Conservation (phyloP, 345 rosid species). For the Lepidium africanum region DNA sequence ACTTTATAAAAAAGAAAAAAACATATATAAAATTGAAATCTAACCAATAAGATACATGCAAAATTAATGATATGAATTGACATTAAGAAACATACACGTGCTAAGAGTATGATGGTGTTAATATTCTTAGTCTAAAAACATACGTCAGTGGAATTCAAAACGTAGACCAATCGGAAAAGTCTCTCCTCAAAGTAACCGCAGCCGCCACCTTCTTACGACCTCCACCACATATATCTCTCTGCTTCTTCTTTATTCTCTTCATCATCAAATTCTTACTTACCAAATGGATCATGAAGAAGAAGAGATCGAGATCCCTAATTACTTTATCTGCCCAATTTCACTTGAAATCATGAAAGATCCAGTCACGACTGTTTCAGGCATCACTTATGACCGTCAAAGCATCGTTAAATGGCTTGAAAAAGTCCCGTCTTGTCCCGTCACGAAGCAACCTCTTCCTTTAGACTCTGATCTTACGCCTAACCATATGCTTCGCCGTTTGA, state of each 20-base stretch:
- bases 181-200: slow-evolving; percentile 12
- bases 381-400: slow-evolving; percentile 77
- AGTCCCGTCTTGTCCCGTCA: slow-evolving; percentile 49
- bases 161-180: slow-evolving; percentile 12
- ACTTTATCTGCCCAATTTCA: slow-evolving; percentile 72
- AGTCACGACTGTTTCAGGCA: slow-evolving; percentile 62
- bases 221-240: neutral
- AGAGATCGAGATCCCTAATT: slow-evolving; percentile 58
- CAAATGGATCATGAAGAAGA: slow-evolving; percentile 19
- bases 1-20: no score
- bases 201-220: slow-evolving; percentile 23
- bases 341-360: slow-evolving; percentile 88
- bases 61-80: neutral
- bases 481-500: slow-evolving; percentile 61
- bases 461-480: slow-evolving; percentile 71
- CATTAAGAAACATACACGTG: neutral
- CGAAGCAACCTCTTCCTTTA: slow-evolving; percentile 46
- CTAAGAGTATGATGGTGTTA: neutral
- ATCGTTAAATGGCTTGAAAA: slow-evolving; percentile 63
- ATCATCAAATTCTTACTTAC: neutral
- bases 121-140: neutral
- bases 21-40: neutral
- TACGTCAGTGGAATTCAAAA: slow-evolving; percentile 14
- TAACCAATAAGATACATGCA: neutral
- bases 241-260: neutral